Evolutionary conservation across 306 rosid genomes (phyloP).

Genomic region (Acacia acuminata): DNA sequence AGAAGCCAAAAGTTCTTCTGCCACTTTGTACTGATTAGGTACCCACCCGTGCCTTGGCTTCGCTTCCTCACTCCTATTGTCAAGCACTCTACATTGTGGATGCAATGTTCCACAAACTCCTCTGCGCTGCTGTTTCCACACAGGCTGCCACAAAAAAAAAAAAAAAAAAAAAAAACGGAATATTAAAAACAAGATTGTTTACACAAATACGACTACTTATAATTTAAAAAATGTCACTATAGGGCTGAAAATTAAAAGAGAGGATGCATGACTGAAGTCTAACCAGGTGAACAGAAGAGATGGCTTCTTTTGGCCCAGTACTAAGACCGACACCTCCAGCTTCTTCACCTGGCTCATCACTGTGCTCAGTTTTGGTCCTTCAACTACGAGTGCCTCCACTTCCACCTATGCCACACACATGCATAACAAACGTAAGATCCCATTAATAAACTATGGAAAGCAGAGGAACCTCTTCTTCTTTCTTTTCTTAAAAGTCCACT

Average conservation of each 20-base stretch:
- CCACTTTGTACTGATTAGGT: conserved; percentile 89
- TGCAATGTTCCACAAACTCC: conserved; percentile 85
- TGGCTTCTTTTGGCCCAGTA: conserved; percentile 84
- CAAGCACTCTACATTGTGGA: conserved; percentile 79
- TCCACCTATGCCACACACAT: conserved; percentile 59
- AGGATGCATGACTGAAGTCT: conserved; percentile 40
- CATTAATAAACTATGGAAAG: background rate
- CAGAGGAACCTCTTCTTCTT: background rate
- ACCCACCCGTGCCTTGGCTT: conserved; percentile 80
- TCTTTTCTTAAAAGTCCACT: background rate
- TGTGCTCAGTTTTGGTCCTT: conserved; percentile 80
- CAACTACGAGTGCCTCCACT: conserved; percentile 84
- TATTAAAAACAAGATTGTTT: background rate
- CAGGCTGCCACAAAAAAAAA: conserved; percentile 48
- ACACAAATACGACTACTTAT: background rate
- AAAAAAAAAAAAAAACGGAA: background rate
- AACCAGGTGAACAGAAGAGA: conserved; percentile 75
- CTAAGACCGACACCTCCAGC: conserved; percentile 87
- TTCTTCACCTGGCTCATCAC: conserved; percentile 92
- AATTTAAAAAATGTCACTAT: background rate
- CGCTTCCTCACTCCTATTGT: conserved; percentile 95
- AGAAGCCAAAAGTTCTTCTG: conserved; percentile 98
- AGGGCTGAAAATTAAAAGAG: conserved; percentile 11
- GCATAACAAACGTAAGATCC: background rate
- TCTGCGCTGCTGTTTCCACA: conserved; percentile 67